Base-by-base conservation (phyloP, 306 rosid species). In the Neltuma alba region DNA sequence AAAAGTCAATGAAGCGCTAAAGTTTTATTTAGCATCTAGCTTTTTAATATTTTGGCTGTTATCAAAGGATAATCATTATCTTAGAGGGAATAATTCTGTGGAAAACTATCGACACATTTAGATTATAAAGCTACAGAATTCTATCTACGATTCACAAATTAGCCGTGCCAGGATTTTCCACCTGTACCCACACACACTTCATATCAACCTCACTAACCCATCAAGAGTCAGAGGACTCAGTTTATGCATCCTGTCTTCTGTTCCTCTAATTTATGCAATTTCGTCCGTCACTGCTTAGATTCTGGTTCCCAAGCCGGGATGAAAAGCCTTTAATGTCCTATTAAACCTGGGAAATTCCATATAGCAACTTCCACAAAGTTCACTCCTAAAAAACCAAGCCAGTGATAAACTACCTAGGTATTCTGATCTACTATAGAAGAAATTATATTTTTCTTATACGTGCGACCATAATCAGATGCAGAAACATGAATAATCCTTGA, bases 401-500 rank as follows among this genome's bases (percentile, higher is more conserved):
- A 66, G 23, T 62, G 13, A 62, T 6, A 62, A 62, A 31, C n/a
- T 62, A 64, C 10, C 20, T 0, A 9, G 11, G 9, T 66, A 36
- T 66, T 36, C 16, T 37, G 47, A n/a, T 66, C 6, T 66, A 28
- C n/a, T 37, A 37, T 66, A 37, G 48, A n/a, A 3, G 9, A 66
- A 37, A 66, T 66, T 18, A 37, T 10, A 20, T 21, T 20, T 69
- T 42, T 30, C 27, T 25, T 31, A 55, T 11, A 44, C 31, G 3
- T 57, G 20, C 44, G 18, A 58, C 20, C 33, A 58, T 12, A 58
- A 58, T 58, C 65, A 58, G 36, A 58, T 44, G 34, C 69, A 40
- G 66, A 28, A 50, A 36, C 78, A 68, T 40, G 36, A 78, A 25
- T 36, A 68, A 76, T 64, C 63, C 27, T 55, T 74, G 42, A 63